phyloP scores from a whole-genome alignment of 176 grass and related monocot genomes.

The Avena sativa region DNA sequence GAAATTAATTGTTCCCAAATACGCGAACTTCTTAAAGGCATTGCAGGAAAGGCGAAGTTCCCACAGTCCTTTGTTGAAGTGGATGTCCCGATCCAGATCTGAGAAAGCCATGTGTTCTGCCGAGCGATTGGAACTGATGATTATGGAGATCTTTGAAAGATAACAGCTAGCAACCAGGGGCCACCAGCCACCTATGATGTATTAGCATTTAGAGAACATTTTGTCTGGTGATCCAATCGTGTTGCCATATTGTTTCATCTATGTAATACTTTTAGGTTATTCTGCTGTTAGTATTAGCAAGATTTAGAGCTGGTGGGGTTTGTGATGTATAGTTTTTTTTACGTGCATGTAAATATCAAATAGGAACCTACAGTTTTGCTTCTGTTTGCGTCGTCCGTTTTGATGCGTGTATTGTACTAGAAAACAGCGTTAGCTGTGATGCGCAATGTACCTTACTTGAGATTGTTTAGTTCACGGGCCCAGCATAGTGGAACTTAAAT shows the following conservation, averaged over 20 bases:
- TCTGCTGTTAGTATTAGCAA: not conserved
- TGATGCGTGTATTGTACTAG: not conserved
- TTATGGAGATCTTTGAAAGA: not conserved
- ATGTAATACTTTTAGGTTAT: not conserved
- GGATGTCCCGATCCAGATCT: not conserved
- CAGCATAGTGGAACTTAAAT: too few species aligned
- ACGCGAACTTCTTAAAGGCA: not conserved
- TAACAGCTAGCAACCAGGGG: not conserved
- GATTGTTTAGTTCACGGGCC: too few species aligned
- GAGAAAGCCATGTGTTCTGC: not conserved
- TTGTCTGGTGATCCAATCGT: not conserved
- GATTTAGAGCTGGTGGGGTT: not conserved
- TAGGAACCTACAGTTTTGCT: not conserved
- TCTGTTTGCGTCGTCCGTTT: not conserved
- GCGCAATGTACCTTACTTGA: too few species aligned
- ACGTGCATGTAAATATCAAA: not conserved
- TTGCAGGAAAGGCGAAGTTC: not conserved
- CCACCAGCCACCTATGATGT: not conserved
- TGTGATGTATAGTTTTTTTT: not conserved
- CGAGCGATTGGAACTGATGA: not conserved
- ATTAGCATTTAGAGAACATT: not conserved
- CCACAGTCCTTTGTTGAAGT: not conserved
- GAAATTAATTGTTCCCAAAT: not conserved
- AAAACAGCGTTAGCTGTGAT: not conserved
- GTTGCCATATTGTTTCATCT: not conserved